Evolutionary conservation across 768 basidiomycete genomes (phyloP), one percentile per base, ranked within the genome.

Genomic region (Antrodiella citrinella): DNA sequence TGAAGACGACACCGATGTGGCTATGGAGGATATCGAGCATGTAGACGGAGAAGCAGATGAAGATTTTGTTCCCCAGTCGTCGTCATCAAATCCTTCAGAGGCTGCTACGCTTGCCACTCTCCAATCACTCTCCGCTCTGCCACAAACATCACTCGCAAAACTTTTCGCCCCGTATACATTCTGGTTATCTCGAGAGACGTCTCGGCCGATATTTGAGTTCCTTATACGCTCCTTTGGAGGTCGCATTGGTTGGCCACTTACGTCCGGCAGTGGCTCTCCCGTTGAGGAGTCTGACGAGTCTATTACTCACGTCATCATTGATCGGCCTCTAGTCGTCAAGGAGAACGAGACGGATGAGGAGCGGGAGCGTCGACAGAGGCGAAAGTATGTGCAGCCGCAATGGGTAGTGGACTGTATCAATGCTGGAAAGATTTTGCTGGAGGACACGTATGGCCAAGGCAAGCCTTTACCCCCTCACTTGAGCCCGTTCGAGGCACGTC

Each of bases 321-420:
- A 99, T 65, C 78, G 96, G 41, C 95, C 96, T 1, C 54, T 80
- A 26, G 67, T 75, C 10, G 71, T 71, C 54, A 70, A 66, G 54
- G 46, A 61, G 21, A 66, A 74, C 48, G 83, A 81, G 60, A 74
- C 76, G 0, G 56, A 71, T 13, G 79, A 78, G 47, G 79, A 85
- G 56, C 75, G 77, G 57, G 80, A 83, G 57, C 72, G 76, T 40
- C 74, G 81, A 30, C 68, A 74, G 41, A 79, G 80, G 64, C 77
- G 92, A 60, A 91, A 89, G 62, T 91, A 87, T 65, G 77, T 98
- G 15, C 96, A 98, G 66, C 96, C 96, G 10, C 95, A 98, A 66
- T 98, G 96, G 96, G 78, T 96, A 25, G 90, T 91, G 26, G 96
- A 99, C 65, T 96, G 89, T 65, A 82, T 96, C 63, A 99, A 99